These are phyloP conservation scores for Pestalotiopsis sp. DNA, from an alignment of 2,329 filamentous ascomycete genomes.

Conservation along the genomic window DNA sequence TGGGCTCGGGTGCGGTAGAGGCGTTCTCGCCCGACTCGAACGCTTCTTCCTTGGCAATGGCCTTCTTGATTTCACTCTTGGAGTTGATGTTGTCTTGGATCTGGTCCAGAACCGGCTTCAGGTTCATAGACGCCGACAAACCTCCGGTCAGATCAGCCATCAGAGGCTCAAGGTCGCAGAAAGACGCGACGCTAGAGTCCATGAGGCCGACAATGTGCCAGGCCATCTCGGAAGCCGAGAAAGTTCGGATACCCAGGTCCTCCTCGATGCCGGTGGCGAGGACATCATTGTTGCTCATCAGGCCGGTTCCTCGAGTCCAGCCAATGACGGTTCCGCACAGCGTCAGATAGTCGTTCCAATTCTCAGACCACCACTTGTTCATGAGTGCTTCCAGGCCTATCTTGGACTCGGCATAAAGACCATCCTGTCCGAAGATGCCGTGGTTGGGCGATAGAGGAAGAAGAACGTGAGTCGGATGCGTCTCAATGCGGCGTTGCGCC, in stretches of 20 bases:
- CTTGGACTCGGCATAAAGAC: conserved; percentile 47
- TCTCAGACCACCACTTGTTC: conserved; percentile 36
- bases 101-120: conserved; percentile 25
- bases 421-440: conserved; percentile 44
- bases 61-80: conserved; percentile 23
- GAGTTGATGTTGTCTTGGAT: conserved; percentile 23
- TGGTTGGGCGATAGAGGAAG: conserved; percentile 47
- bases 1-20: conserved; percentile 53
- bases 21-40: conserved; percentile 49
- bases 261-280: conserved; percentile 39
- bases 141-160: conserved; percentile 42
- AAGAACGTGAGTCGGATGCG: conserved; percentile 39
- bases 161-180: conserved; percentile 36
- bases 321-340: conserved; percentile 45
- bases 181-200: conserved; percentile 27
- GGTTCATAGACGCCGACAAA: conserved; percentile 30
- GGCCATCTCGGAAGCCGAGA: conserved; percentile 44
- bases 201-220: conserved; percentile 38
- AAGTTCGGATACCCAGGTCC: conserved; percentile 37
- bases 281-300: conserved; percentile 45
- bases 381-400: conserved; percentile 38
- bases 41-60: conserved; percentile 24
- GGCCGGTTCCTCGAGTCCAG: conserved; percentile 45
- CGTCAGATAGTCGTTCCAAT: conserved; percentile 39
- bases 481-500: conserved; percentile 26